These are phyloP conservation scores for Theileria annulata DNA, from an alignment of 169 alveolate species.

Conservation along the genomic window DNA sequence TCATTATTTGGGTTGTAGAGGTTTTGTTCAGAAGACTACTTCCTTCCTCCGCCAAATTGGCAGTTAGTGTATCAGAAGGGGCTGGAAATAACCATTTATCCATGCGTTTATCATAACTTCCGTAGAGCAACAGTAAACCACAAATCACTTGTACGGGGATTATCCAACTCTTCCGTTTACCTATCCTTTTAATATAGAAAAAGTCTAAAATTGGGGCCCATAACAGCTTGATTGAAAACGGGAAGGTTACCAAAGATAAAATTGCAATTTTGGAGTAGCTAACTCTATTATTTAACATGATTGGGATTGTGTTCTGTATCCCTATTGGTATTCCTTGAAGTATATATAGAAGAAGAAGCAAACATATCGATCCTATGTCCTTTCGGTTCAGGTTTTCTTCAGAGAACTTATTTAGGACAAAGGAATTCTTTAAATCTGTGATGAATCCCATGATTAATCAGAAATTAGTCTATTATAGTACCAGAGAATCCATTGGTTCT, in stretches of 20 bases:
- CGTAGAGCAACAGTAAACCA: conserved; percentile 63
- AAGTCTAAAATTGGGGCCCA: conserved; percentile 94
- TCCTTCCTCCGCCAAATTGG: background rate
- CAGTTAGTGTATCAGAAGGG: background rate
- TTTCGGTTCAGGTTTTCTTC: conserved; percentile 29
- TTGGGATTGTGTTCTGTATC: conserved; percentile 77
- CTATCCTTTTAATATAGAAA: conserved; percentile 77
- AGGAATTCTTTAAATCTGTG: background rate
- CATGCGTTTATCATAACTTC: conserved; percentile 46
- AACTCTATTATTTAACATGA: conserved; percentile 78
- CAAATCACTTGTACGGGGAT: conserved; percentile 80
- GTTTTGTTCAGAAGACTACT: background rate
- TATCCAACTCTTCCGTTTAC: conserved; percentile 92
- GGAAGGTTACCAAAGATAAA: conserved; percentile 71
- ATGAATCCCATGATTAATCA: conserved; percentile 2
- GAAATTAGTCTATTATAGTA: background rate
- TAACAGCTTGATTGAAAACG: conserved; percentile 83
- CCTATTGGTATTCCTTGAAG: conserved; percentile 86
- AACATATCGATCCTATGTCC: conserved; percentile 23
- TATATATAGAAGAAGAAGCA: conserved; percentile 35
- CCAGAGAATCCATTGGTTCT: background rate
- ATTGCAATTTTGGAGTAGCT: conserved; percentile 78
- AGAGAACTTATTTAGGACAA: conserved; percentile 34
- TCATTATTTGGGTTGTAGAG: conserved; percentile 20
- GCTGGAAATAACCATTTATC: conserved; percentile 69